Evolutionary conservation across 2,329 filamentous ascomycete genomes (phyloP), one percentile per base, ranked within the genome.

Genomic region (Ophiostoma sp.): DNA sequence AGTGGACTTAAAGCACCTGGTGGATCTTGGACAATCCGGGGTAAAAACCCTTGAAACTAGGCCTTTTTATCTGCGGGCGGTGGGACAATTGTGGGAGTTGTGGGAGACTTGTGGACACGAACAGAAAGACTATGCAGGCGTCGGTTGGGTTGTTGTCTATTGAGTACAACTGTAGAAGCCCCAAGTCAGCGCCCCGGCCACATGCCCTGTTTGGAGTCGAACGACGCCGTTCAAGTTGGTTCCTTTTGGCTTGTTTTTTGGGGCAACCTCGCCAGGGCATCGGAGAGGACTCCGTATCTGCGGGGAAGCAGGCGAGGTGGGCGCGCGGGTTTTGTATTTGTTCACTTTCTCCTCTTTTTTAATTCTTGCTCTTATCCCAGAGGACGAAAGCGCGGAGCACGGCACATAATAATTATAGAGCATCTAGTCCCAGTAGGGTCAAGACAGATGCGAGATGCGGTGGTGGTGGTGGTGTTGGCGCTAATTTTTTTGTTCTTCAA

Each of bases 161-260:
- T 11, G 22, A 28, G n/a, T 12, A 11, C 39, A 45, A 19, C 12
- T 17, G 15, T 12, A 42, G 15, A 48, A 19, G 42, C 42, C 36
- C 61, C 36, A 45, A 66, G 61, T 66, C 61, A 66, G 61, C 61
- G 36, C 61, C 61, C 61, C n/a, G 61, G 61, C 36, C 61, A 45
- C 36, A 66, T 45, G 61, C 61, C 59, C 33, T 42, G 19, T 25
- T 39, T 64, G 36, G 33, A 64, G 33, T 7, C 50, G 11, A n/a
- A 42, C 59, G 33, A 64, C 33, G 59, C 33, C 59, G 59, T 25
- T 25, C n/a, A 6, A 12, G 36, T n/a, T 42, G 59, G 59, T 15
- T 64, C 33, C n/a, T 64, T 3, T 64, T n/a, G 59, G n/a, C 19
- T 22, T 15, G 12, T 25, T 64, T 42, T 25, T 64, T 64, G 61